A percentile compares a stretch with the other conserved stretches of the same genome.
Conservation (phyloP, 2,329 filamentous ascomycete genomes). For the Chaetomium globosum region DNA sequence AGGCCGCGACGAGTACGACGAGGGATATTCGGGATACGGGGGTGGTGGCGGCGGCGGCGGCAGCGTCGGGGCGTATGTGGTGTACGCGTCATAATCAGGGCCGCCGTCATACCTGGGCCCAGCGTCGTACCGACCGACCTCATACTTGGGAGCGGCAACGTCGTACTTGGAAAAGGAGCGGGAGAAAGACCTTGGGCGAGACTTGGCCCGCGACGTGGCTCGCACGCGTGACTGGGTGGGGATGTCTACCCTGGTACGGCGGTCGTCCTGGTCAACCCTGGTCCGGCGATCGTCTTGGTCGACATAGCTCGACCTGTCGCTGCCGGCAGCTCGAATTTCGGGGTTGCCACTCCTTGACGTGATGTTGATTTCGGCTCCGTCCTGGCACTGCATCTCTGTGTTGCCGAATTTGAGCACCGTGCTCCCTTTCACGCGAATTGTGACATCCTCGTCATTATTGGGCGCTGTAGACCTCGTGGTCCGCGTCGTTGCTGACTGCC, state of each 20-base stretch:
- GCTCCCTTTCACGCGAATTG: slow-evolving; percentile 61
- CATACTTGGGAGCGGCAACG: slow-evolving; percentile 14
- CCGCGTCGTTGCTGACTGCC: slow-evolving; percentile 62
- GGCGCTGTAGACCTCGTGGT: slow-evolving; percentile 56
- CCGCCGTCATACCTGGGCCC: neutral
- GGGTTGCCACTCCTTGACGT: slow-evolving; percentile 44
- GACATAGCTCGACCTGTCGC: slow-evolving; percentile 55
- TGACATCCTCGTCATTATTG: slow-evolving; percentile 59
- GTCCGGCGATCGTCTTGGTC: slow-evolving; percentile 54
- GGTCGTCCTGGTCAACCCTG: slow-evolving; percentile 54
- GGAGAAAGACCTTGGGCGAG: slow-evolving; percentile 53
- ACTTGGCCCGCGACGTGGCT: slow-evolving; percentile 55
- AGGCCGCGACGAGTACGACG: slow-evolving; percentile 27
- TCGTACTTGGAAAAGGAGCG: slow-evolving; percentile 34
- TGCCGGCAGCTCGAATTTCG: slow-evolving; percentile 48
- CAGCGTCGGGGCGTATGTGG: slow-evolving; percentile 23
- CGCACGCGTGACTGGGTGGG: slow-evolving; percentile 49
- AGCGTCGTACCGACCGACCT: slow-evolving; percentile 6
- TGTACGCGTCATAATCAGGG: slow-evolving; percentile 25
- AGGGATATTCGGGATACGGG: slow-evolving; percentile 35
- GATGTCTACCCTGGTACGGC: slow-evolving; percentile 49
- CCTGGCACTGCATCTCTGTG: slow-evolving; percentile 60
- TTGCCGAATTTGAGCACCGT: slow-evolving; percentile 60
- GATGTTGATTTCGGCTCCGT: slow-evolving; percentile 63
- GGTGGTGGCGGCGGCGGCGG: slow-evolving; percentile 20